A percentile compares a stretch with the other conserved stretches of the same genome.
Conservation (phyloP, 2,329 filamentous ascomycete genomes). For the Pyrenophora tritici-repentis region DNA sequence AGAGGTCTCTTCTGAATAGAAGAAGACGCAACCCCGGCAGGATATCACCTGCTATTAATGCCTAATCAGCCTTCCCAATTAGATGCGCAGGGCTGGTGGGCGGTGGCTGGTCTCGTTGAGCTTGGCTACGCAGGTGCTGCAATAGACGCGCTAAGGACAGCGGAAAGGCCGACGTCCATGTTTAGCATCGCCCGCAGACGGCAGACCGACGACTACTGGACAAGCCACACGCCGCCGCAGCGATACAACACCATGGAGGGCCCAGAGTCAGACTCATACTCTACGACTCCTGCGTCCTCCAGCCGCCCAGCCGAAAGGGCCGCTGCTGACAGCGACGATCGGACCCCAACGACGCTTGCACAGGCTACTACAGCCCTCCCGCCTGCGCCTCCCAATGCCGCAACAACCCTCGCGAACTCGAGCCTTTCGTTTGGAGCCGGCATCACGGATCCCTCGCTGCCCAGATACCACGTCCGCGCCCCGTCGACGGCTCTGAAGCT, state of each 20-base stretch:
- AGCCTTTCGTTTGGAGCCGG: constrained; percentile 21
- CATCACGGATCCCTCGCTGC: constrained; percentile 18
- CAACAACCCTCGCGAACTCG: constrained; percentile 31
- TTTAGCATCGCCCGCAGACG: constrained; percentile 20
- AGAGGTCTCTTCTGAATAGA: too few species aligned
- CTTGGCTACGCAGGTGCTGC: constrained; percentile 4
- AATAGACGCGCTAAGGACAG: constrained; percentile 16
- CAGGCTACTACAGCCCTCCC: constrained; percentile 12
- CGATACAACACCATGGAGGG: constrained; percentile 42
- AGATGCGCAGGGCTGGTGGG: constrained; percentile 3
- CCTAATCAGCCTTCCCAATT: constrained; percentile 1
- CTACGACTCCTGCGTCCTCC: constrained; percentile 26
- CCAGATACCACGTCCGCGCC: constrained; percentile 33
- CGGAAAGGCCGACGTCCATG: constrained; percentile 21
- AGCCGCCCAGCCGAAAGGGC: constrained; percentile 20
- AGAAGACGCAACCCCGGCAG: too few species aligned
- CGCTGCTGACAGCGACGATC: constrained; percentile 21
- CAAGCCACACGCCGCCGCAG: constrained; percentile 24
- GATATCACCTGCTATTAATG: background rate
- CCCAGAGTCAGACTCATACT: constrained; percentile 30
- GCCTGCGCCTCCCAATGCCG: constrained; percentile 27
- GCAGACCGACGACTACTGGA: constrained; percentile 20
- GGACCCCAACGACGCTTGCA: constrained; percentile 5
- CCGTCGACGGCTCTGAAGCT: constrained; percentile 31
- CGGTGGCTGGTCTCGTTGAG: background rate